Evolutionary conservation across 768 basidiomycete genomes (phyloP).

Genomic region (Boletus huronensis): DNA sequence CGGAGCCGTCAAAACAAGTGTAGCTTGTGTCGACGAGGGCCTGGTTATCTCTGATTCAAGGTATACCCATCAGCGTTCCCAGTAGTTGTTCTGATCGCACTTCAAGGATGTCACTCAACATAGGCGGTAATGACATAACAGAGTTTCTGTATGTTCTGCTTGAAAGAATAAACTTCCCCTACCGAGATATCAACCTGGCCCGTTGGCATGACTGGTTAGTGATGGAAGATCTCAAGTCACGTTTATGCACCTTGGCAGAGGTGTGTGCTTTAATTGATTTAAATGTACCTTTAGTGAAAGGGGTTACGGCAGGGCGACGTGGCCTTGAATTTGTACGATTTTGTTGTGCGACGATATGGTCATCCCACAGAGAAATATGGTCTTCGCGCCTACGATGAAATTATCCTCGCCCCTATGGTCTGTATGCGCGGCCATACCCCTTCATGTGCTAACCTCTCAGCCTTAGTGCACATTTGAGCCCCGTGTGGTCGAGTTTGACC

Average conservation of each 20-base stretch:
- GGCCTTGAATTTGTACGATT: conserved; percentile 86
- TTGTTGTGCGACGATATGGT: conserved; percentile 76
- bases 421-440: conserved; percentile 17
- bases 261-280: conserved; percentile 41
- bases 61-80: conserved; percentile 38
- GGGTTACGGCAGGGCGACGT: conserved; percentile 66
- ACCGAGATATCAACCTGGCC: conserved; percentile 74
- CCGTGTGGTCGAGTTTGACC: conserved; percentile 85
- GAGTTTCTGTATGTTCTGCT: conserved; percentile 81
- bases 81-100: conserved; percentile 2
- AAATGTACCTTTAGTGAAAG: conserved; percentile 3
- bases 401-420: conserved; percentile 93
- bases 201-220: conserved; percentile 84
- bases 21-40: conserved; percentile 95
- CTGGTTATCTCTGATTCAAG: conserved; percentile 83
- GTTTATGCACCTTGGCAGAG: conserved; percentile 83
- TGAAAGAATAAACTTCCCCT: conserved; percentile 81
- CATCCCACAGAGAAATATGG: conserved; percentile 82
- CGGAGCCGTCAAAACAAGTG: conserved; percentile 77
- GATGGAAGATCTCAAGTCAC: conserved; percentile 86
- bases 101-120: conserved; percentile 69
- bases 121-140: conserved; percentile 95
- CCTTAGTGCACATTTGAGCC: conserved; percentile 88
- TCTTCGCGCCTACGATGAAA: conserved; percentile 90
- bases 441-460: background rate